Percentiles rank a stretch among this genome's conserved stretches.
phyloP scores from a whole-genome alignment of 805 yeast species.

The Pichia pseudocactophila region DNA sequence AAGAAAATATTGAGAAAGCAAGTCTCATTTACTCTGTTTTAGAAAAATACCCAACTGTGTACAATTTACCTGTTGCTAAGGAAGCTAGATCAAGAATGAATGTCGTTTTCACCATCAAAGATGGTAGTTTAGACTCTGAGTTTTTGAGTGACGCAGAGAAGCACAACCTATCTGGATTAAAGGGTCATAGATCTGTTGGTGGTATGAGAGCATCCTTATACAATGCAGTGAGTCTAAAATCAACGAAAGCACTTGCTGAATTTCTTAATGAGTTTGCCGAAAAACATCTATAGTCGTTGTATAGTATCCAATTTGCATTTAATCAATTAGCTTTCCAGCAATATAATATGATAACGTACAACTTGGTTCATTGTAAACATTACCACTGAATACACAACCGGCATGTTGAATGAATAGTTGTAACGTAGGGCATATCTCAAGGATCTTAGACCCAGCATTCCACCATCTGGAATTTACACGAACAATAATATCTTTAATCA shows the following conservation, averaged over 20 bases:
- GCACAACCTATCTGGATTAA: constrained; percentile 63
- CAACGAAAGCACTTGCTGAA: constrained; percentile 47
- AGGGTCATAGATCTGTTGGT: constrained; percentile 96
- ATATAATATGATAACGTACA: constrained; percentile 61
- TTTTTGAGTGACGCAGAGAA: constrained; percentile 62
- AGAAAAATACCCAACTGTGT: constrained; percentile 58
- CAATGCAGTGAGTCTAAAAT: constrained; percentile 67
- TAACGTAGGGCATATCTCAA: constrained; percentile 52
- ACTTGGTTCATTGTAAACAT: constrained; percentile 52
- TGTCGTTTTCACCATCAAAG: constrained; percentile 74
- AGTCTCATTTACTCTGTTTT: constrained; percentile 51
- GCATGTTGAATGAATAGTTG: constrained; percentile 43
- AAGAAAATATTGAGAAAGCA: constrained; percentile 55
- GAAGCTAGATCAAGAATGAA: constrained; percentile 80
- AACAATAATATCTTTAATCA: constrained; percentile 33
- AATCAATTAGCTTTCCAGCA: constrained; percentile 11
- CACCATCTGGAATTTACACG: constrained; percentile 54
- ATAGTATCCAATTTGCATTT: not conserved
- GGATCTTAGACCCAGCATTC: constrained; percentile 54
- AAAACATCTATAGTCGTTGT: constrained; percentile 13
- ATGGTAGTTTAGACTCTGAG: constrained; percentile 48
- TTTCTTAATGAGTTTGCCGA: constrained; percentile 56
- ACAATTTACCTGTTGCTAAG: constrained; percentile 54
- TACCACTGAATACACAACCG: constrained; percentile 57
- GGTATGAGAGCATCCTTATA: constrained; percentile 92